Base-by-base conservation (phyloP, 805 yeast species). In the Sungouiozyma intestinalis region DNA sequence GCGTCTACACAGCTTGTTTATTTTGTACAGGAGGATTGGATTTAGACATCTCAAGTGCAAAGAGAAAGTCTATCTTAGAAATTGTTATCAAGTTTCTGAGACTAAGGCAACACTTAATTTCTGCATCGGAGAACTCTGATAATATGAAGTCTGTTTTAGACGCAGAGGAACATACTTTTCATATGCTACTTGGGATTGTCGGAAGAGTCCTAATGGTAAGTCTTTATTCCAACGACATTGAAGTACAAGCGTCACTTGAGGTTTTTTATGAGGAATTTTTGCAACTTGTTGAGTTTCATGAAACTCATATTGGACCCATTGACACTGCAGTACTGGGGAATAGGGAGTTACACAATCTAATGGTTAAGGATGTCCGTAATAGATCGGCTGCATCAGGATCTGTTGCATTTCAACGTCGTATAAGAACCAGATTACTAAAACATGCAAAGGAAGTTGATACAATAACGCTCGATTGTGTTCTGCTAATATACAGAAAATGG, bases 371-470 rank as follows among this genome's bases (percentile, higher is more conserved):
- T 46, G 73, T 68, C 17, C 29, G 29, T 24, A 63, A 65, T 17
- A 35, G 36, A 1, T 72, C 79, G 1, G 73, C 81, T 34, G 77
- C 84, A 1, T 47, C 57, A 5, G 88, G 92, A 21, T 70, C 79
- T 16, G 78, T 81, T 21, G 87, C 94, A 0, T 68, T 82, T 31
- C 87, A 83, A 53, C 81, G 82, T 54, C 73, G 77, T 45, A 61
- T 82, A 40, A 69, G 83, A 54, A 72, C 63, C 35, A 65, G 60
- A 40, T 50, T 68, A 16, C 48, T 51, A 40, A 56, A 48, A 41
- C 38, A 45, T 43, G 44, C 55, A 17, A 51, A 40, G 20, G 45
- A 36, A 34, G 62, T 60, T 3, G 57, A 59, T 27, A 45, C 52
- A 17, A 51, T 58, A 4, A 35, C 62, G 3, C 43, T 58, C 16